Percentiles rank a stretch among this genome's conserved stretches.
Evolutionary conservation across 495 filamentous ascomycete genomes (phyloP).

Genomic region (Hamigera avellanea): DNA sequence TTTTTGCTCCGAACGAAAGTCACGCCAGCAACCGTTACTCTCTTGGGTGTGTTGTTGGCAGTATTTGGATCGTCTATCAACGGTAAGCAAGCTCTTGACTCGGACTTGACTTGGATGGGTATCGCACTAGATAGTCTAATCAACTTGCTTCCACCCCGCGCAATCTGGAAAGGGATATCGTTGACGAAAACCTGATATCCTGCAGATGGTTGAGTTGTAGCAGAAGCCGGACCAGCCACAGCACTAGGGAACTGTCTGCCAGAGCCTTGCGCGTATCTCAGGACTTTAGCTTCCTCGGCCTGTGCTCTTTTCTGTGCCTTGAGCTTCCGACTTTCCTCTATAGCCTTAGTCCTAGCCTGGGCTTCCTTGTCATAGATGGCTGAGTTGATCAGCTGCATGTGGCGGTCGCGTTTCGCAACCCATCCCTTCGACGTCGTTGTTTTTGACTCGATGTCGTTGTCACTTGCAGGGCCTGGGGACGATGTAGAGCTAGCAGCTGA

Average conservation of each 20-base stretch:
- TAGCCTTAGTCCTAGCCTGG: conserved; percentile 57
- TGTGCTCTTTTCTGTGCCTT: conserved; percentile 48
- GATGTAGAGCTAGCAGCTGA: conserved; percentile 13
- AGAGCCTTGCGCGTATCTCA: conserved; percentile 29
- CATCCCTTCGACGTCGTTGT: conserved; percentile 38
- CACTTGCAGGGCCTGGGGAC: conserved; percentile 24
- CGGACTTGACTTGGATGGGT: conserved; percentile 1
- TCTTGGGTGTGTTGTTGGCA: conserved; percentile 65
- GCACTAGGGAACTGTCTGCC: conserved; percentile 19
- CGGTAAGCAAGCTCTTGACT: conserved; percentile 32
- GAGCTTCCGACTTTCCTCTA: conserved; percentile 56
- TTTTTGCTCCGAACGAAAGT: conserved; percentile 81
- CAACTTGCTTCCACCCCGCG: conserved; percentile 76
- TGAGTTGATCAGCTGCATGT: conserved; percentile 82
- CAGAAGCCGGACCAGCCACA: conserved; percentile 24
- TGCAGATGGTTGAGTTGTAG: conserved; percentile 17
- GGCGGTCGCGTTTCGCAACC: conserved; percentile 72
- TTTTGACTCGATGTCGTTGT: conserved; percentile 19
- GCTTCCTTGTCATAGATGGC: conserved; percentile 68
- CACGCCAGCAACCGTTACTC: conserved; percentile 66
- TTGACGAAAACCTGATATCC: conserved; percentile 62
- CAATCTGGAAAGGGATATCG: conserved; percentile 64
- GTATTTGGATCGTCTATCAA: conserved; percentile 47
- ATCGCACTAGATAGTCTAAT: conserved; percentile 59
- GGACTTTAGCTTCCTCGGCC: conserved; percentile 47